Conservation (phyloP, 345 rosid species). For the Populus pruinosa region DNA sequence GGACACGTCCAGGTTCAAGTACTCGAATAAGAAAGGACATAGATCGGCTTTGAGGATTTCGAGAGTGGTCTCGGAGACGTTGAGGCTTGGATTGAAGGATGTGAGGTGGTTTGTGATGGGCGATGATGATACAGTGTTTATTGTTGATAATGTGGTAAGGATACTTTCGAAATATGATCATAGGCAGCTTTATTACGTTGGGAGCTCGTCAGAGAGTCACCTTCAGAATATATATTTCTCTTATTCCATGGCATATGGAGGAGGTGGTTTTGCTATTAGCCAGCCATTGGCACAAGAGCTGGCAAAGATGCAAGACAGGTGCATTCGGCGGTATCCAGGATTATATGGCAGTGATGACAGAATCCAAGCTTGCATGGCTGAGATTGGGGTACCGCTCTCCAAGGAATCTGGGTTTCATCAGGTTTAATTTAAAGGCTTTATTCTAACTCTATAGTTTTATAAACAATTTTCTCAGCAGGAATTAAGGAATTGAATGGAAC, state of each 20-base stretch:
- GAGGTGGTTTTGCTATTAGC: slow-evolving; percentile 86
- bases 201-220: slow-evolving; percentile 80
- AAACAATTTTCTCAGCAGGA: too few relatives aligned
- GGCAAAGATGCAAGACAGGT: slow-evolving; percentile 67
- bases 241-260: slow-evolving; percentile 77
- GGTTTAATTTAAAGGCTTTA: slow-evolving; percentile 28
- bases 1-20: slow-evolving; percentile 65
- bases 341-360: slow-evolving; percentile 82
- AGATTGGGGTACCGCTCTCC: slow-evolving; percentile 75
- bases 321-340: slow-evolving; percentile 76
- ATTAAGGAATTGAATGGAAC: too few relatives aligned
- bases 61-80: slow-evolving; percentile 67
- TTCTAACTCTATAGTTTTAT: too few relatives aligned
- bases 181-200: slow-evolving; percentile 59
- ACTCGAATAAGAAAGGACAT: slow-evolving; percentile 59
- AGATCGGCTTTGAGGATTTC: slow-evolving; percentile 75
- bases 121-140: slow-evolving; percentile 72
- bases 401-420: slow-evolving; percentile 81
- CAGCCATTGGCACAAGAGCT: slow-evolving; percentile 62
- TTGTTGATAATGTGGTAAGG: slow-evolving; percentile 63
- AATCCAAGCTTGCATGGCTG: slow-evolving; percentile 84
- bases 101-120: slow-evolving; percentile 88
- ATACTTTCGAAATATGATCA: slow-evolving; percentile 62
- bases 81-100: slow-evolving; percentile 56
- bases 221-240: slow-evolving; percentile 75